A percentile compares a stretch with the other conserved stretches of the same genome.
phyloP scores from a whole-genome alignment of 2,329 filamentous ascomycete species.

The Alternaria conjuncta region DNA sequence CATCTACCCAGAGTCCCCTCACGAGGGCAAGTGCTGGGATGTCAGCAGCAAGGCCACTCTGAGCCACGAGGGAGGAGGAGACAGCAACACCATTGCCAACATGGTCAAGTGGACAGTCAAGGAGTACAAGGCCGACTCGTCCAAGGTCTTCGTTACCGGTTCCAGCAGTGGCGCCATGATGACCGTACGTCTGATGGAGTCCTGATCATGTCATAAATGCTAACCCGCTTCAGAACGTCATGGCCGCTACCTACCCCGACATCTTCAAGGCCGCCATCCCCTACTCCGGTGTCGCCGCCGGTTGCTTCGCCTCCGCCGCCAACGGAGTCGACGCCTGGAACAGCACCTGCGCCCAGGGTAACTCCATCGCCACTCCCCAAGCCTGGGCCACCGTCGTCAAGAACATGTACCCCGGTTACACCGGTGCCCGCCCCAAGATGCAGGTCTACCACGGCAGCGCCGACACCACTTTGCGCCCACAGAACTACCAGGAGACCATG shows the following conservation, averaged over 20 bases:
- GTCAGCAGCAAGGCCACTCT: constrained; percentile 62
- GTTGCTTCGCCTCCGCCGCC: constrained; percentile 58
- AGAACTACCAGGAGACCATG: constrained; percentile 63
- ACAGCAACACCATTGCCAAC: constrained; percentile 63
- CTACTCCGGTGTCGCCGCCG: constrained; percentile 62
- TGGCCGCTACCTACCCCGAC: constrained; percentile 61
- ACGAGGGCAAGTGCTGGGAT: constrained; percentile 65
- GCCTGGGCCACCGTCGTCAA: constrained; percentile 58
- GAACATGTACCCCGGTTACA: constrained; percentile 59
- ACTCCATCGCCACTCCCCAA: constrained; percentile 53
- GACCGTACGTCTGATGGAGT: constrained; percentile 45
- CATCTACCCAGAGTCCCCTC: constrained; percentile 63
- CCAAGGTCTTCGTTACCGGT: constrained; percentile 63
- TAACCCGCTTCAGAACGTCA: constrained; percentile 48
- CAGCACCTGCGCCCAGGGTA: constrained; percentile 58
- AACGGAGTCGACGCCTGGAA: constrained; percentile 59
- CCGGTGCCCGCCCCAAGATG: constrained; percentile 60
- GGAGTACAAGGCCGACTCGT: constrained; percentile 59
- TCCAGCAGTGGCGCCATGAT: constrained; percentile 63
- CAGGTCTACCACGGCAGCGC: constrained; percentile 64
- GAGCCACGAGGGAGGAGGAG: constrained; percentile 63
- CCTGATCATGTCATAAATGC: background rate
- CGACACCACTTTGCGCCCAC: constrained; percentile 58
- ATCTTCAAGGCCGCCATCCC: constrained; percentile 60
- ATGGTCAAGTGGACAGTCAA: constrained; percentile 64